Conservation (phyloP, 495 filamentous ascomycete species). For the Lepidopterella palustris region DNA sequence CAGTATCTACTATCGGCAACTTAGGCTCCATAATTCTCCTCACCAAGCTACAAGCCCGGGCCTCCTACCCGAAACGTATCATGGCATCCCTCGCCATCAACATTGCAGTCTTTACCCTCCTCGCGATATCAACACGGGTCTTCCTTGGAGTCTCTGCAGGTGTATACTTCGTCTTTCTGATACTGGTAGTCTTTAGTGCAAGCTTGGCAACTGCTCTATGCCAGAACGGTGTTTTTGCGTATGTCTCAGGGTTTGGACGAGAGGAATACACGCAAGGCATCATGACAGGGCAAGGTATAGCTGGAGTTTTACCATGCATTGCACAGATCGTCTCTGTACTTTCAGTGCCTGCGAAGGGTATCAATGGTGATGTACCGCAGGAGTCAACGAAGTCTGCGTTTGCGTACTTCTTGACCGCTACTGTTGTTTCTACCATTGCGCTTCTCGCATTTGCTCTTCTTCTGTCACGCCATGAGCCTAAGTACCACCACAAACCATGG, state of each 20-base stretch:
- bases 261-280: conserved; percentile 90
- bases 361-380: conserved; percentile 22
- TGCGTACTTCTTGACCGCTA: conserved; percentile 86
- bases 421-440: conserved; percentile 51
- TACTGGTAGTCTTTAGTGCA: conserved; percentile 73
- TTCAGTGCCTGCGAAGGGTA: conserved; percentile 45
- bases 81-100: conserved; percentile 66
- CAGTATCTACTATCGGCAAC: conserved; percentile 79
- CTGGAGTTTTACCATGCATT: conserved; percentile 83
- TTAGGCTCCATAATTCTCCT: conserved; percentile 65
- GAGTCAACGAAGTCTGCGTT: conserved; percentile 65
- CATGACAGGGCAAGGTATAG: conserved; percentile 90
- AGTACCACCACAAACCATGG: conserved; percentile 12
- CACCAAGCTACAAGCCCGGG: conserved; percentile 67
- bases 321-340: conserved; percentile 80
- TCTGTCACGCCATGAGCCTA: conserved; percentile 42
- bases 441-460: conserved; percentile 59
- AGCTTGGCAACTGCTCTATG: conserved; percentile 75
- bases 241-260: conserved; percentile 73
- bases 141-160: conserved; percentile 53
- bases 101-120: conserved; percentile 59
- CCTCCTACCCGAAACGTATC: conserved; percentile 80
- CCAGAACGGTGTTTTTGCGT: conserved; percentile 93
- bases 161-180: conserved; percentile 71
- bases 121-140: conserved; percentile 70